A percentile compares a stretch with the other conserved stretches of the same genome.
Evolutionary conservation across 2,329 filamentous ascomycete genomes (phyloP).

Genomic region (Pseudocercospora cruenta): DNA sequence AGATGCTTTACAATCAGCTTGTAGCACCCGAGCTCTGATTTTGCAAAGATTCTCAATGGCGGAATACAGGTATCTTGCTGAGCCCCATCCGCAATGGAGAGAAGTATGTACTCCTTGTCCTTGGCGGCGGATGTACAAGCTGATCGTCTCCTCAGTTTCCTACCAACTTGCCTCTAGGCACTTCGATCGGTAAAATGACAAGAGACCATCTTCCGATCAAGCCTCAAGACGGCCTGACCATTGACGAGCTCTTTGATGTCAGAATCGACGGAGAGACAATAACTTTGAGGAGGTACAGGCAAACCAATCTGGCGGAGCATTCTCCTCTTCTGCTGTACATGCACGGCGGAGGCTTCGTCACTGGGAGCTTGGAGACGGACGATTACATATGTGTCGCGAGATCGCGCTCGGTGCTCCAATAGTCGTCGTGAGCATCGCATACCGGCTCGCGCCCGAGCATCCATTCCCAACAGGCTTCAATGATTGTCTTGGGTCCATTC

Average conservation of each 20-base stretch:
- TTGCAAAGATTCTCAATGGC: background rate
- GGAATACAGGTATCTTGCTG: slow-evolving; percentile 4
- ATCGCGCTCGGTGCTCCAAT: background rate
- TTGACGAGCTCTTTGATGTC: slow-evolving; percentile 10
- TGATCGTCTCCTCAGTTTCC: slow-evolving; percentile 1
- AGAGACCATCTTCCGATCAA: slow-evolving; percentile 8
- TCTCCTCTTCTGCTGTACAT: slow-evolving; percentile 5
- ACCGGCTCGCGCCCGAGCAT: slow-evolving; percentile 16
- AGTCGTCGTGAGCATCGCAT: slow-evolving; percentile 5
- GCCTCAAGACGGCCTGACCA: background rate
- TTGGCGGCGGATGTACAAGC: background rate
- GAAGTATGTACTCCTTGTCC: background rate
- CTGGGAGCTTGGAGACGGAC: slow-evolving; percentile 6
- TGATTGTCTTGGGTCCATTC: slow-evolving; percentile 1
- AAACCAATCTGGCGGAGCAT: background rate
- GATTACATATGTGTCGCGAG: slow-evolving; percentile 8
- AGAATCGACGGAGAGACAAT: background rate
- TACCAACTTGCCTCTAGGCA: slow-evolving; percentile 2
- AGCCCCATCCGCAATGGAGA: slow-evolving; percentile 4
- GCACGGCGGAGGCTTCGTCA: slow-evolving; percentile 15
- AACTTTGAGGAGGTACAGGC: background rate
- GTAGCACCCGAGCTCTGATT: background rate
- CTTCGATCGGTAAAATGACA: slow-evolving; percentile 4
- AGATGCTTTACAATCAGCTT: background rate
- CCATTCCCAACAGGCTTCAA: slow-evolving; percentile 2